Evolutionary conservation across 805 yeast genomes (phyloP), one percentile per base, ranked within the genome.

Genomic region (Candida nonsorbophila): DNA sequence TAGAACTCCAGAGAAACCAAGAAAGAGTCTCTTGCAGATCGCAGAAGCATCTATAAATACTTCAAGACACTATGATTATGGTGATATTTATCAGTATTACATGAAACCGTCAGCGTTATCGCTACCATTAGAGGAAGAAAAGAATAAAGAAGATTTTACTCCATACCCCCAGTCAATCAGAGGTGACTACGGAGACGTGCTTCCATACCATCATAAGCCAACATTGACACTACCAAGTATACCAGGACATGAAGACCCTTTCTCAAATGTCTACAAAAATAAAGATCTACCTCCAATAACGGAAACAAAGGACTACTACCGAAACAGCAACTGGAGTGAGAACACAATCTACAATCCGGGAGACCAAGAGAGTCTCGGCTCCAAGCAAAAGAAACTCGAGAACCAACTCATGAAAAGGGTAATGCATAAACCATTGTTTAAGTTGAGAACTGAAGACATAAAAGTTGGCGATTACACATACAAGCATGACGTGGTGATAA

Each of bases 391-490:
- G 32, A 39, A 36, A 7, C 29, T 56, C 29, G 64, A 58, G 30
- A 37, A 41, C 20, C 46, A 47, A 7, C 43, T 60, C 28, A 49
- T 60, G 5, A 45, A 41, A 25, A 32, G 40, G 20, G 62, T 59
- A 3, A 58, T 60, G 65, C 51, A 58, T 36, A 41, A 50, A 7
- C 60, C 65, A 1, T 35, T 58, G 20, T 30, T 50, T 13, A 24
- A 42, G 2, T 28, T 59, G 12, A 45, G 45, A 7, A 42, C 52
- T 6, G 28, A 34, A n/a, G 36, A 40, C 7, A 24, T 47, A 10
- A 35, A 40, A 5, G 33, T 27, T 14, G 36, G 40, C 14, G 41
- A 36, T 15, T 42, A 42, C 3, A 28, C 27, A 7, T 38, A 40
- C 15, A 24, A 37, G 16, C 36, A 28, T 20, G 37, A 30, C 4